phyloP scores from a whole-genome alignment of 2,329 filamentous ascomycete species.

The Exophiala aquamarina region DNA sequence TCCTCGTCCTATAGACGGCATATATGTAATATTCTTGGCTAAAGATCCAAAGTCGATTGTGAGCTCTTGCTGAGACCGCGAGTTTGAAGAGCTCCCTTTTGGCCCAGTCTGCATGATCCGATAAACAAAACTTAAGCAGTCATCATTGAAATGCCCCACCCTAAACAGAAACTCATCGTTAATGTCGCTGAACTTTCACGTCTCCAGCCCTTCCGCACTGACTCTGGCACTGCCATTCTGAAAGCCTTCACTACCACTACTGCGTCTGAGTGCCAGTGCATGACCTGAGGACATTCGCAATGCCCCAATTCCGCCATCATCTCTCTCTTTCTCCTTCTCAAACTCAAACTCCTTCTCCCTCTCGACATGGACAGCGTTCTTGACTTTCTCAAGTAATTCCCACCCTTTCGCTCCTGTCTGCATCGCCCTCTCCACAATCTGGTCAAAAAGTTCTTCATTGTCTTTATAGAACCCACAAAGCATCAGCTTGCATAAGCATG shows the following conservation, averaged over 20 bases:
- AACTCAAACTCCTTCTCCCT: conserved; percentile 51
- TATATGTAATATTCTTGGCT: no score
- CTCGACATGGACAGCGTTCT: conserved; percentile 48
- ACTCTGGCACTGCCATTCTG: conserved; percentile 1
- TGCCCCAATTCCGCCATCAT: conserved; percentile 2
- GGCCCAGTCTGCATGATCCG: no score
- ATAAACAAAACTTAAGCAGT: no score
- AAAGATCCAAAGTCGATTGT: no score
- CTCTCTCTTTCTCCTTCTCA: conserved; percentile 28
- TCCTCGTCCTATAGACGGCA: no score
- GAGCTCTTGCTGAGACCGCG: no score
- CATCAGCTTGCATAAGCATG: conserved; percentile 50
- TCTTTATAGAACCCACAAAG: conserved; percentile 35
- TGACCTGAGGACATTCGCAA: neutral
- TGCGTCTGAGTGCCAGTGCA: neutral
- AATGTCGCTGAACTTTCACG: no score
- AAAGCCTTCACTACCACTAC: conserved; percentile 16
- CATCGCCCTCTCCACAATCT: conserved; percentile 51
- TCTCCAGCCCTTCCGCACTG: conserved; percentile 13
- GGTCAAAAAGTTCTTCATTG: conserved; percentile 53
- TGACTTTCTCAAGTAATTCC: conserved; percentile 47
- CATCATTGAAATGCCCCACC: no score
- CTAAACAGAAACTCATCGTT: no score
- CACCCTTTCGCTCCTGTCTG: conserved; percentile 43
- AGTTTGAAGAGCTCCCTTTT: no score